Evolutionary conservation across 2,329 filamentous ascomycete genomes (phyloP), one percentile per base, ranked within the genome.

Genomic region (Talaromyces sp.): DNA sequence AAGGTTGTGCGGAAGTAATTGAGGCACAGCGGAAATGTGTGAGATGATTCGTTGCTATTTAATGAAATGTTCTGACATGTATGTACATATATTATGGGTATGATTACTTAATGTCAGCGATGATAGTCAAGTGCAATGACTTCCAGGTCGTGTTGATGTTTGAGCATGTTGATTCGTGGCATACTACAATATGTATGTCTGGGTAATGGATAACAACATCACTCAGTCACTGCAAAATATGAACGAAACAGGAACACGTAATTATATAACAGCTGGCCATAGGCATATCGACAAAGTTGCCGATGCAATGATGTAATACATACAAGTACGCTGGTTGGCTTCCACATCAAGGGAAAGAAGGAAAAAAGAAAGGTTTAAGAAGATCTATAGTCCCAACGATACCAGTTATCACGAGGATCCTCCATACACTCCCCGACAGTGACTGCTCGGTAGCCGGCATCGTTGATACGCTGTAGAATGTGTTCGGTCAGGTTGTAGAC

Each of bases 391-490:
- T 80, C 79, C 66, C 73, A 74, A 62, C 79, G 79, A 66, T 80
- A 81, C 78, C 79, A 81, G 57, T 75, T 70, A 10, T 76, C 70
- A 5, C 73, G 70, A 3, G 75, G 72, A 45, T 81, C 79, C 13
- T 71, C 71, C 7, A 81, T 70, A 66, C 79, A 81, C 62, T 81
- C 78, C 22, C 78, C 79, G 9, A 81, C 72, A n/a, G 79, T 80
- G 56, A 80, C 76, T 3, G 78, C 73, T 56, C 72, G 72, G 65
- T 76, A 79, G 5, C 73, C 73, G 19, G 74, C 70, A 27, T 70
- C 69, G 35, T 66, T 65, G 37, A 76, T 68, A 43, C 67, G 70
- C 27, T 74, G 69, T 39, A 80, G 67, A 76, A 80, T 79, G 65
- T 80, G 72, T 57, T 75, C 71, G 1, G 78, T 80, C 47, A 80